Evolutionary conservation across 1,284 basidiomycete genomes (phyloP).

Genomic region (Sphaerobolus stellatus): DNA sequence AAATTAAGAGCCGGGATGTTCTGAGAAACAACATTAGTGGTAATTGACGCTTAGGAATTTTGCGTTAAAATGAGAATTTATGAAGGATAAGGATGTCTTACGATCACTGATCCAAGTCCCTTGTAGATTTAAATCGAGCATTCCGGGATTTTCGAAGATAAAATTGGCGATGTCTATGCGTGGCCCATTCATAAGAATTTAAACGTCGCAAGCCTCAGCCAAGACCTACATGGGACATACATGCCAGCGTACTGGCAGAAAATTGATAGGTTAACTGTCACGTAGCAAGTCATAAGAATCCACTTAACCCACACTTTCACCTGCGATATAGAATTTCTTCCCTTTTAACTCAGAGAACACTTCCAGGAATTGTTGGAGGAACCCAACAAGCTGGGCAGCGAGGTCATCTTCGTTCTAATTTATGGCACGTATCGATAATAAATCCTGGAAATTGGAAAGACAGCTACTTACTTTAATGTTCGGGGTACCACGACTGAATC

Average conservation of each 20-base stretch:
- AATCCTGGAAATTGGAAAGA: constrained; percentile 7
- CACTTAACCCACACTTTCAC: constrained; percentile 2
- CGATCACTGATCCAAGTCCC: constrained; percentile 75
- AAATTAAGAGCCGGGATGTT: constrained; percentile 70
- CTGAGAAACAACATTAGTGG: constrained; percentile 59
- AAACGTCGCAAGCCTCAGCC: background rate
- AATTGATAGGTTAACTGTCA: background rate
- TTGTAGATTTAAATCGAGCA: constrained; percentile 56
- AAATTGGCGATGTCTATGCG: constrained; percentile 76
- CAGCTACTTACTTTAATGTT: constrained; percentile 48
- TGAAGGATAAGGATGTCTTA: constrained; percentile 32
- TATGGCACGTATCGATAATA: background rate
- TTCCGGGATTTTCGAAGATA: constrained; percentile 57
- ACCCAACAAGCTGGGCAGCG: constrained; percentile 61
- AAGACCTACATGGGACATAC: constrained; percentile 50
- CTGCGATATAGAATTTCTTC: constrained; percentile 49
- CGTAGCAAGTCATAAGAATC: background rate
- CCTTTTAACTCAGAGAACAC: constrained; percentile 31
- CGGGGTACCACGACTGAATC: constrained; percentile 73
- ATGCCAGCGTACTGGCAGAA: constrained; percentile 52
- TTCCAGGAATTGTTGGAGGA: constrained; percentile 72
- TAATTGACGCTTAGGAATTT: constrained; percentile 45
- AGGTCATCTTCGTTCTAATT: constrained; percentile 68
- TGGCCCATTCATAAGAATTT: background rate
- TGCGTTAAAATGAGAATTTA: too few species aligned